Percentiles rank a stretch among this genome's conserved stretches.
Evolutionary conservation across 768 basidiomycete species (phyloP).

Genomic region (Pisolithus sp.): DNA sequence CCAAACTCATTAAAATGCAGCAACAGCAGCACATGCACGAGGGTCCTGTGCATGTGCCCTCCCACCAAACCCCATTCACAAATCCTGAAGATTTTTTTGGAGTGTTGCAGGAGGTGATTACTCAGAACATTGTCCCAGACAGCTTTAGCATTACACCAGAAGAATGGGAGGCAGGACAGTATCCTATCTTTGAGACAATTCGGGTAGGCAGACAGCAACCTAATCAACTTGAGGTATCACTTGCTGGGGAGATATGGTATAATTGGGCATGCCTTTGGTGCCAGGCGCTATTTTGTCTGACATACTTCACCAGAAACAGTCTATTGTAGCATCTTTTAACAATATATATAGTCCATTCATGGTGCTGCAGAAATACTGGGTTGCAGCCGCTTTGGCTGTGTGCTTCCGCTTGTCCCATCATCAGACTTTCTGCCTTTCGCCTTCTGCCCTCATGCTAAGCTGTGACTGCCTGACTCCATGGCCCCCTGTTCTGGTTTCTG

Average conservation of each 20-base stretch:
- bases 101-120: neutral
- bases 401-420: neutral
- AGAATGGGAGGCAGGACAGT: slow-evolving; percentile 13
- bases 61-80: slow-evolving; percentile 5
- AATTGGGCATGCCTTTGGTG: slow-evolving; percentile 9
- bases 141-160: slow-evolving; percentile 9
- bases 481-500: neutral
- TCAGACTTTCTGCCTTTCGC: neutral
- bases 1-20: neutral
- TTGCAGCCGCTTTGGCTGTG: no score
- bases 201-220: neutral
- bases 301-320: neutral
- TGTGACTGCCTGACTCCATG: neutral
- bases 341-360: neutral
- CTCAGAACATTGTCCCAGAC: neutral
- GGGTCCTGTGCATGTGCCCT: slow-evolving; percentile 1
- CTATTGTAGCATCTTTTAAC: neutral
- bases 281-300: slow-evolving; percentile 3
- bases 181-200: slow-evolving; percentile 10
- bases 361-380: no score
- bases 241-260: slow-evolving; percentile 8
- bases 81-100: slow-evolving; percentile 5
- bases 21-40: neutral
- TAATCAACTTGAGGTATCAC: slow-evolving; percentile 3
- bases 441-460: no score